A percentile compares a stretch with the other conserved stretches of the same genome.
These are phyloP conservation scores for Torulaspora franciscae DNA, from an alignment of 805 yeast genomes.

Conservation along the genomic window DNA sequence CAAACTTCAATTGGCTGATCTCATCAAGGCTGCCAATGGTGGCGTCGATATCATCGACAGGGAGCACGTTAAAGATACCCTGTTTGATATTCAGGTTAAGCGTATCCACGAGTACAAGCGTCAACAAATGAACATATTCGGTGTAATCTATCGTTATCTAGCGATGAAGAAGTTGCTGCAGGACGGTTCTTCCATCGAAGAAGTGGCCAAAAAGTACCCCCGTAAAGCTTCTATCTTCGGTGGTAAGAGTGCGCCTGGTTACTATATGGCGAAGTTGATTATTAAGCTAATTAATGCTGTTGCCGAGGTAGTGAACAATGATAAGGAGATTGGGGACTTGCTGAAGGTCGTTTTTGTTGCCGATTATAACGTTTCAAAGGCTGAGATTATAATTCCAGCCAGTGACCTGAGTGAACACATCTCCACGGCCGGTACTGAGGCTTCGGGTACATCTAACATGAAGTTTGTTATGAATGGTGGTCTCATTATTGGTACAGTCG, in stretches of 20 bases:
- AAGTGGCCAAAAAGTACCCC: slow-evolving; percentile 54
- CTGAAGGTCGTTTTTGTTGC: slow-evolving; percentile 85
- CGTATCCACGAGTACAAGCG: slow-evolving; percentile 95
- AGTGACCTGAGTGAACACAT: slow-evolving; percentile 89
- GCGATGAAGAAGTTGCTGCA: slow-evolving; percentile 51
- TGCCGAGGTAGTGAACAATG: slow-evolving; percentile 73
- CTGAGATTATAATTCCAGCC: slow-evolving; percentile 86
- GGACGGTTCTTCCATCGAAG: slow-evolving; percentile 48
- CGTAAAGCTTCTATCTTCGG: slow-evolving; percentile 83
- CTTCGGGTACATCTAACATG: slow-evolving; percentile 95
- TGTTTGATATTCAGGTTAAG: slow-evolving; percentile 90
- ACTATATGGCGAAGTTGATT: slow-evolving; percentile 88
- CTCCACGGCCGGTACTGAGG: slow-evolving; percentile 96
- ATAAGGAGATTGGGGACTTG: slow-evolving; percentile 64
- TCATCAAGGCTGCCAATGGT: slow-evolving; percentile 61
- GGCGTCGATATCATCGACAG: slow-evolving; percentile 55
- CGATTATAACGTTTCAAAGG: slow-evolving; percentile 91
- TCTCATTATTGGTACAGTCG: slow-evolving; percentile 89
- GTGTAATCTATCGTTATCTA: slow-evolving; percentile 78
- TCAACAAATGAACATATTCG: slow-evolving; percentile 88
- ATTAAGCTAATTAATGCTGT: slow-evolving; percentile 82
- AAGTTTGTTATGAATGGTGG: slow-evolving; percentile 94
- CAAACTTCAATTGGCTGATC: slow-evolving; percentile 59
- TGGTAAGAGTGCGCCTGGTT: slow-evolving; percentile 97
- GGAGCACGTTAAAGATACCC: slow-evolving; percentile 47